These are phyloP conservation scores for Lepraria neglecta DNA, from an alignment of 495 filamentous ascomycete genomes.

Conservation along the genomic window DNA sequence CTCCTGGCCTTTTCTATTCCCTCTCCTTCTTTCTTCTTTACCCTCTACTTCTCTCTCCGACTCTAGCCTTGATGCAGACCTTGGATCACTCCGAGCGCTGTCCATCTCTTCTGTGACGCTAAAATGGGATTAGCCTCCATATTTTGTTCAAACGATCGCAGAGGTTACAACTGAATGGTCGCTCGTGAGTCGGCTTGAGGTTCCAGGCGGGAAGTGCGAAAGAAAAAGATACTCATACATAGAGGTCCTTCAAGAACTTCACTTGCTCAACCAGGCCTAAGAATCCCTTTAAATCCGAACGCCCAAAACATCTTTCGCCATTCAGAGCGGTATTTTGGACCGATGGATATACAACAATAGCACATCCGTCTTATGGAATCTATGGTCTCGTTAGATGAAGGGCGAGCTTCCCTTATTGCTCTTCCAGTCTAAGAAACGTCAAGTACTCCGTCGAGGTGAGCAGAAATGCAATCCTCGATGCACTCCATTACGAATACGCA, in stretches of 20 bases:
- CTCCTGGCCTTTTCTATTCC: background rate
- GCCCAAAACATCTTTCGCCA: background rate
- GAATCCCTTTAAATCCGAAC: background rate
- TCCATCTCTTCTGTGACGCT: background rate
- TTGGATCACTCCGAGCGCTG: background rate
- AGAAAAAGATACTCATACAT: background rate
- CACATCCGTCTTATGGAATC: background rate
- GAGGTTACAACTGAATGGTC: background rate
- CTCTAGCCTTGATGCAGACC: background rate
- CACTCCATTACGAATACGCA: background rate
- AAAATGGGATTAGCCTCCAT: background rate
- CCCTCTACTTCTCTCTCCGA: background rate
- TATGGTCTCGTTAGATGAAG: background rate
- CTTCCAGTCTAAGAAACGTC: background rate
- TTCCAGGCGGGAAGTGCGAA: background rate
- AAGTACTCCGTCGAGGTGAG: background rate
- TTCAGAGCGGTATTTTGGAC: background rate
- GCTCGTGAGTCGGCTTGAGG: too few relatives aligned
- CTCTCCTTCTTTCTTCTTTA: background rate
- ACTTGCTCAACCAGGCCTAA: background rate
- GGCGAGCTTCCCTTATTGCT: background rate
- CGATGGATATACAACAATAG: background rate
- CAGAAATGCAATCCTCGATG: background rate
- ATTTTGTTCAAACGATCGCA: background rate
- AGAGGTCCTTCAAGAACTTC: background rate